Conservation (phyloP, 805 yeast genomes). For the Wickerhamiella cacticola region DNA sequence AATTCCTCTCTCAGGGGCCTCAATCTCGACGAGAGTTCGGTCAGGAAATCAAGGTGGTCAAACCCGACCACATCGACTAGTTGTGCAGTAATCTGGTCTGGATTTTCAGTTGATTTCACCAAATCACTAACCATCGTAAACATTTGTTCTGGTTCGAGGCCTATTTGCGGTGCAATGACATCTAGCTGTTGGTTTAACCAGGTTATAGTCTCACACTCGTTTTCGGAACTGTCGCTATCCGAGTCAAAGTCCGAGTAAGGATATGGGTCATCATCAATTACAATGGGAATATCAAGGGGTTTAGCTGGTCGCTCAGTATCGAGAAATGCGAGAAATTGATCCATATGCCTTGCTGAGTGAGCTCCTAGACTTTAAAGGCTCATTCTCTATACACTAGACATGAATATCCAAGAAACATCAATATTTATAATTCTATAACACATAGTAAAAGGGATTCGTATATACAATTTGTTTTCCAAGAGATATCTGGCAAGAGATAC, state of each 20-base stretch:
- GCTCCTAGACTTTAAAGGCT: neutral
- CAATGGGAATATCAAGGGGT: neutral
- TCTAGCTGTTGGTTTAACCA: constrained; percentile 7
- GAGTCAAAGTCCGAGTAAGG: constrained; percentile 11
- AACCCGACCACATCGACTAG: constrained; percentile 74
- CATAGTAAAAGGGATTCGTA: too few relatives aligned
- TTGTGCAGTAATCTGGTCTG: constrained; percentile 15
- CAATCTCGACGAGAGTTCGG: constrained; percentile 41
- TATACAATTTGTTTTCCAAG: too few relatives aligned
- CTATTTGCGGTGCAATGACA: constrained; percentile 3
- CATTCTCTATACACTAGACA: neutral
- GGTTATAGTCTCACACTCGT: neutral
- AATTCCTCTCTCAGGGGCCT: constrained; percentile 19
- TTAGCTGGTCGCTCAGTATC: neutral
- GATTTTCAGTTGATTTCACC: neutral
- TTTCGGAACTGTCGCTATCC: neutral
- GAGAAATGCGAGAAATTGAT: neutral
- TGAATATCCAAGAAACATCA: too few relatives aligned
- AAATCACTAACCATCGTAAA: neutral
- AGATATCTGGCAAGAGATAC: too few relatives aligned
- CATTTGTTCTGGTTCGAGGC: constrained; percentile 6
- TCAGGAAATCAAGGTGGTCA: constrained; percentile 71
- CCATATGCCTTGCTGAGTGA: constrained; percentile 5
- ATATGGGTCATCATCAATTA: constrained; percentile 10
- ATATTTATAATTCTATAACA: too few relatives aligned